Percentiles rank a stretch among this genome's conserved stretches.
These are phyloP conservation scores for Phaeomoniella chlamydospora DNA, from an alignment of 2,329 filamentous ascomycete species.

Conservation along the genomic window DNA sequence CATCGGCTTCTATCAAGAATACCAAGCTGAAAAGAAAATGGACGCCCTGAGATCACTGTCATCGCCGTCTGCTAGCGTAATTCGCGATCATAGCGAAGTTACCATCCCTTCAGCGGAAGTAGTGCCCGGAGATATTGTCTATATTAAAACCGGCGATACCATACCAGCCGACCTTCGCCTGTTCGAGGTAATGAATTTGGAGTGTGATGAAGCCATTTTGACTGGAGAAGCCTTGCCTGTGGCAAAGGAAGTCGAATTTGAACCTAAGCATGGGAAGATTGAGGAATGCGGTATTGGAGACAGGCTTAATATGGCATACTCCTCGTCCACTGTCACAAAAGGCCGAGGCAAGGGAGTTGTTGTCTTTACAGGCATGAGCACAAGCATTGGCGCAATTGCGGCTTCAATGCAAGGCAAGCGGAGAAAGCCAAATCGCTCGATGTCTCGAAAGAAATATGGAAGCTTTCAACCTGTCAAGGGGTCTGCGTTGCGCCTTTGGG, in stretches of 20 bases:
- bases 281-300: conserved; percentile 37
- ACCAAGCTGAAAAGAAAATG: conserved; percentile 45
- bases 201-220: conserved; percentile 53
- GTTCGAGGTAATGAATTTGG: conserved; percentile 52
- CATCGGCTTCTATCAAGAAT: conserved; percentile 47
- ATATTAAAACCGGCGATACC: conserved; percentile 39
- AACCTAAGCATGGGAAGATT: conserved; percentile 14
- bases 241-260: conserved; percentile 29
- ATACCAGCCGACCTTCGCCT: conserved; percentile 43
- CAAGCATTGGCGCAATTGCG: conserved; percentile 48
- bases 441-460: conserved; percentile 31
- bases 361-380: conserved; percentile 45
- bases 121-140: conserved; percentile 43
- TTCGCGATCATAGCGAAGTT: conserved; percentile 39
- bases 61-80: conserved; percentile 39
- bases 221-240: conserved; percentile 50
- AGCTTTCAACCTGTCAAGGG: conserved; percentile 33
- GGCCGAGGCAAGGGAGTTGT: conserved; percentile 44
- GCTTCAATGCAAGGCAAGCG: conserved; percentile 39
- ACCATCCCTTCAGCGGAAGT: conserved; percentile 41
- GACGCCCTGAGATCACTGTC: conserved; percentile 40
- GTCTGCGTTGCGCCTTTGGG: conserved; percentile 29
- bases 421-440: conserved; percentile 22
- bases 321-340: conserved; percentile 44
- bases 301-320: conserved; percentile 46